These are phyloP conservation scores for Neophaeococcomyces aloes DNA, from an alignment of 2,329 filamentous ascomycete species.

Conservation along the genomic window DNA sequence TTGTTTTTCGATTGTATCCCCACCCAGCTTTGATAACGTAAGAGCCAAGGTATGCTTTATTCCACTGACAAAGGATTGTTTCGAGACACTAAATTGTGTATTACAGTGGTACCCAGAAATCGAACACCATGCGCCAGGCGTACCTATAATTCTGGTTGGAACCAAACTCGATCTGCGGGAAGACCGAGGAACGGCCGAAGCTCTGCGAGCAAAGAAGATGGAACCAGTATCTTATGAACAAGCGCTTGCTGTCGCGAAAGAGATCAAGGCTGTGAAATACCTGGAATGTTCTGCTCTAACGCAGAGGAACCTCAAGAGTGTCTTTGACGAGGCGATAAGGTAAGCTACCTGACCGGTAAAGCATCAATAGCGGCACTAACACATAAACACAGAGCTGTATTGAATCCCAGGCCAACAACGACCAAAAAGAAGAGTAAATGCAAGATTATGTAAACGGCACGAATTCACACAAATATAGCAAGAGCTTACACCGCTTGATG, in stretches of 20 bases:
- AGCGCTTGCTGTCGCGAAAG: constrained; percentile 76
- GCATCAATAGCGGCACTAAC: constrained; percentile 1
- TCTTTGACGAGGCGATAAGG: constrained; percentile 98
- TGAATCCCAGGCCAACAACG: constrained; percentile 37
- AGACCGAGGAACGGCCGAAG: constrained; percentile 70
- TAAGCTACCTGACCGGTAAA: constrained; percentile 37
- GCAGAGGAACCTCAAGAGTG: constrained; percentile 93
- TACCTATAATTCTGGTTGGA: constrained; percentile 92
- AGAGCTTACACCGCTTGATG: no score
- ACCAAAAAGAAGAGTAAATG: constrained; percentile 37
- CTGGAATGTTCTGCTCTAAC: constrained; percentile 95
- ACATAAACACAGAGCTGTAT: constrained; percentile 32
- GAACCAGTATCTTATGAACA: constrained; percentile 93
- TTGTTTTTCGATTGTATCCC: constrained; percentile 97
- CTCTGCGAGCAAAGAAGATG: constrained; percentile 84
- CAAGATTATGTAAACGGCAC: constrained; percentile 32
- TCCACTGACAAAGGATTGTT: not conserved
- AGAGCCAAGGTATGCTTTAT: constrained; percentile 70
- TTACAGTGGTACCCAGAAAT: constrained; percentile 94
- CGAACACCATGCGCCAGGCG: constrained; percentile 87
- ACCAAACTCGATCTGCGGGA: constrained; percentile 95
- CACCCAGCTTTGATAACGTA: constrained; percentile 96
- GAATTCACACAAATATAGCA: no score
- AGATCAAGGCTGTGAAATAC: constrained; percentile 94
- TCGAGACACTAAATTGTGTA: constrained; percentile 1